Evolutionary conservation across 2,329 filamentous ascomycete genomes (phyloP), one percentile per base, ranked within the genome.

Genomic region (Paramyrothecium sp.): DNA sequence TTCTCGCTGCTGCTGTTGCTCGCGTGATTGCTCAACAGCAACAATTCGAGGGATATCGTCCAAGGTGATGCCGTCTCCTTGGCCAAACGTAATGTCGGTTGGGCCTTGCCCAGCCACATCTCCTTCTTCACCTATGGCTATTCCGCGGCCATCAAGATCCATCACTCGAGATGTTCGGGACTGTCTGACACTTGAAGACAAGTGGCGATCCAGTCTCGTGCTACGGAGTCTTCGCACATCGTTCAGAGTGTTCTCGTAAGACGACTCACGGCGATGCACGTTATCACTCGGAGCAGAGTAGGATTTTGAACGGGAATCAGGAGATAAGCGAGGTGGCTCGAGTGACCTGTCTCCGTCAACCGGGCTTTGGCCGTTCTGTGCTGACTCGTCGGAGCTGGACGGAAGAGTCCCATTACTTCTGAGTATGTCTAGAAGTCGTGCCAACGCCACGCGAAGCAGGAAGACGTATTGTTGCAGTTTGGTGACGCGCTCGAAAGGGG

Each of bases 41-140:
- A 97, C 93, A 67, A 99, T 96, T 61, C 95, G 86, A 10, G 95
- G 92, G 64, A 99, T 98, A 68, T 99, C 95, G 68, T 99, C 95
- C 56, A 99, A 78, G 0, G 94, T 97, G 60, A 99, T 84, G 22
- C 92, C 92, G 73, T 98, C 93, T 68, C 94, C 90, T 63, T 92
- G 88, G 38, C 92, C 92, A 69, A 99, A 92, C 68, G 93, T 94
- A 64, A 93, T 82, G 65, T 94, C 91, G 17, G 89, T 88, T 33
- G 88, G 83, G 20, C 85, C 82, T 56, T 75, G 73, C 13, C 60
- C 55, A n/a, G 61, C 63, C 19, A 58, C 63, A 20, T 63, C 61
- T 21, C 59, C 77, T 21, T 80, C 78, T 58, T 87, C 84, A 47
- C 87, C 82, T 53, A 90, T 92, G 20, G 89, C 90, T 1, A 92